phyloP scores from a whole-genome alignment of 2,329 filamentous ascomycete genomes.

The Chrysoporthe cubensis region DNA sequence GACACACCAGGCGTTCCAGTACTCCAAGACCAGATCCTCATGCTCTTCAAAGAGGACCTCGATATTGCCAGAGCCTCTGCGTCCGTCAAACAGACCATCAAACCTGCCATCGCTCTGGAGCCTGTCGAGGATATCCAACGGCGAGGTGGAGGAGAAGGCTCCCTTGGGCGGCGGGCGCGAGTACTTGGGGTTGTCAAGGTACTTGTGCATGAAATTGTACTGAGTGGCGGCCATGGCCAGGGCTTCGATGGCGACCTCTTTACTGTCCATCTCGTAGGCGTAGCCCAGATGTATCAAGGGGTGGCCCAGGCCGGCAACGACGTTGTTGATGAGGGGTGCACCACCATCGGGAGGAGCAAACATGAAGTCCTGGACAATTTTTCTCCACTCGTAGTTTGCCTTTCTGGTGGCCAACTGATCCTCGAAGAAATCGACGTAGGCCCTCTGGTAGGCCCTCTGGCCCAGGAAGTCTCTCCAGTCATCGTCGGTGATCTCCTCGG shows the following conservation, averaged over 20 bases:
- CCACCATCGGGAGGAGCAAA: conserved; percentile 60
- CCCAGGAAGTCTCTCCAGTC: conserved; percentile 91
- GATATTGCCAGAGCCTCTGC: conserved; percentile 65
- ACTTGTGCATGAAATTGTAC: conserved; percentile 65
- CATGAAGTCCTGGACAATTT: conserved; percentile 75
- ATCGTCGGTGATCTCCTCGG: conserved; percentile 76
- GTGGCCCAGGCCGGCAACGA: conserved; percentile 82
- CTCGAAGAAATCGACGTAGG: conserved; percentile 94
- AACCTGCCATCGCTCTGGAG: conserved; percentile 73
- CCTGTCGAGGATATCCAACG: conserved; percentile 71
- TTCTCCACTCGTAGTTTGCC: conserved; percentile 79
- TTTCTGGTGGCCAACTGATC: conserved; percentile 73
- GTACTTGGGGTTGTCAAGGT: conserved; percentile 74
- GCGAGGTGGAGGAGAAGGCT: conserved; percentile 59
- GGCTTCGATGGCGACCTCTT: conserved; percentile 87
- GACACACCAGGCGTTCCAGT: conserved; percentile 89
- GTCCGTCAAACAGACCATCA: conserved; percentile 61
- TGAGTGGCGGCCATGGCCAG: conserved; percentile 67
- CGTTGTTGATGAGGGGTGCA: conserved; percentile 77
- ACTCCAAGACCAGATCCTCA: conserved; percentile 74
- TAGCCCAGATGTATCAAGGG: conserved; percentile 96
- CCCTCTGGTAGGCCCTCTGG: conserved; percentile 79
- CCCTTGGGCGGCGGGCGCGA: conserved; percentile 59
- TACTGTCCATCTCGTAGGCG: conserved; percentile 84
- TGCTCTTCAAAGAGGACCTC: conserved; percentile 68